Evolutionary conservation across 2,329 filamentous ascomycete species (phyloP).

Genomic region (Acrocalymma vagum): DNA sequence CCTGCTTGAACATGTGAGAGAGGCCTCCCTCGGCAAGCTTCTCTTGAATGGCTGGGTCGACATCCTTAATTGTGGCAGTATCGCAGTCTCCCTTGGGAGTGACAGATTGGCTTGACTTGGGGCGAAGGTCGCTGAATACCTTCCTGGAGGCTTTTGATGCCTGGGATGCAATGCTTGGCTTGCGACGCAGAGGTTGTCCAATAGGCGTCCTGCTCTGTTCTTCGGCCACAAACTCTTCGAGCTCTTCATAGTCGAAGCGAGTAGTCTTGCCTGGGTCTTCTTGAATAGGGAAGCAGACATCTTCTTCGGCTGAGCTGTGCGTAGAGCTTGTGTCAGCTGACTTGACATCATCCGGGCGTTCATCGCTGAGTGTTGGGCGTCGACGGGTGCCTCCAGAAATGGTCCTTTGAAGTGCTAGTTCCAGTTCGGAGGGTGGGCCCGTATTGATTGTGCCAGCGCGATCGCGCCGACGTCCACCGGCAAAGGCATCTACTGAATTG

Average conservation of each 20-base stretch:
- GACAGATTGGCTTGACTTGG: slow-evolving; percentile 44
- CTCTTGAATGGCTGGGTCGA: slow-evolving; percentile 50
- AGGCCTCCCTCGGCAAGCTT: slow-evolving; percentile 52
- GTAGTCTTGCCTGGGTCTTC: slow-evolving; percentile 77
- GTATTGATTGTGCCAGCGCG: slow-evolving; percentile 74
- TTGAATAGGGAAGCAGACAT: slow-evolving; percentile 87
- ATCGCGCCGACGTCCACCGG: slow-evolving; percentile 85
- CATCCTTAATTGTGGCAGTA: slow-evolving; percentile 35
- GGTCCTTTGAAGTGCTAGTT: slow-evolving; percentile 72
- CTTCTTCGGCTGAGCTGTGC: slow-evolving; percentile 79
- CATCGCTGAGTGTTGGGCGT: slow-evolving; percentile 67
- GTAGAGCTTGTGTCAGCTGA: slow-evolving; percentile 70
- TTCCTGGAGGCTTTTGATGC: slow-evolving; percentile 60
- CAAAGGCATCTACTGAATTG: slow-evolving; percentile 97
- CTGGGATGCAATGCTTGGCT: slow-evolving; percentile 41
- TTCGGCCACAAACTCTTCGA: slow-evolving; percentile 87
- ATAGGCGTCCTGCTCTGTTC: slow-evolving; percentile 57
- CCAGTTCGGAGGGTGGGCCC: slow-evolving; percentile 58
- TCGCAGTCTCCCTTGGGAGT: slow-evolving; percentile 48
- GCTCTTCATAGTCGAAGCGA: slow-evolving; percentile 88
- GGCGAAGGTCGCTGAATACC: slow-evolving; percentile 70
- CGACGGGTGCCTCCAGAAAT: slow-evolving; percentile 73
- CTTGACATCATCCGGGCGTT: slow-evolving; percentile 64
- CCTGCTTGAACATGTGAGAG: slow-evolving; percentile 42
- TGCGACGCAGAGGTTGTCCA: slow-evolving; percentile 50